Evolutionary conservation across 768 basidiomycete genomes (phyloP), one percentile per base, ranked within the genome.

Genomic region (Boletus barrowsii): DNA sequence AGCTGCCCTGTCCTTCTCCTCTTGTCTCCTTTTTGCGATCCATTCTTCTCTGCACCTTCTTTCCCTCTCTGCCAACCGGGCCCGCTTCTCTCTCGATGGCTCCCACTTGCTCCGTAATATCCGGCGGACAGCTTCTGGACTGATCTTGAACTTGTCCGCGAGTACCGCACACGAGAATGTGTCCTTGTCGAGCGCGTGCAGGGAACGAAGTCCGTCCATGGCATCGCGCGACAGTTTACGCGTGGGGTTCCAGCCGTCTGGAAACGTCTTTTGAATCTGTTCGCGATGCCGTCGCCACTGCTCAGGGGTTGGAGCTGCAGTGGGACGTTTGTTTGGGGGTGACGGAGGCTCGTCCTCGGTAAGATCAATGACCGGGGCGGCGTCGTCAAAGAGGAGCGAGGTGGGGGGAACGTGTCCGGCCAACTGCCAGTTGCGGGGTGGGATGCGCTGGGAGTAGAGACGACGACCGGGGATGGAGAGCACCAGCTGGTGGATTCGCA

Each of bases 201-300:
- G 75, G 43, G 82, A 76, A 37, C 87, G 82, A 54, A 94, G 69
- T 15, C 86, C 84, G 58, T 87, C 85, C 90, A 93, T 93, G 35
- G 90, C 90, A 62, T 88, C 86, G 51, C 88, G 80, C 14, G 89
- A 89, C 49, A 94, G 67, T 66, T 90, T 90, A 62, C 83, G 84
- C 53, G 87, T 86, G 24, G 92, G 92, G 47, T 76, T 74, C 91
- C 91, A 94, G 42, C 86, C 86, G 10, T 72, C 68, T 26, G 86
- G 86, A 64, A 87, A 88, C 4, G 68, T 62, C 57, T 79, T 73
- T 51, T 76, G 79, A 54, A 88, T 74, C 11, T 71, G 62, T 42
- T 72, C 67, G 41, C 82, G 79, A 68, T 88, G 84, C 20, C 64
- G 69, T 55, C 69, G 71, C 75, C 75, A 77, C 65, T 80, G 73